Conservation (phyloP, 768 basidiomycete genomes). For the Phanerochaete sordida region DNA sequence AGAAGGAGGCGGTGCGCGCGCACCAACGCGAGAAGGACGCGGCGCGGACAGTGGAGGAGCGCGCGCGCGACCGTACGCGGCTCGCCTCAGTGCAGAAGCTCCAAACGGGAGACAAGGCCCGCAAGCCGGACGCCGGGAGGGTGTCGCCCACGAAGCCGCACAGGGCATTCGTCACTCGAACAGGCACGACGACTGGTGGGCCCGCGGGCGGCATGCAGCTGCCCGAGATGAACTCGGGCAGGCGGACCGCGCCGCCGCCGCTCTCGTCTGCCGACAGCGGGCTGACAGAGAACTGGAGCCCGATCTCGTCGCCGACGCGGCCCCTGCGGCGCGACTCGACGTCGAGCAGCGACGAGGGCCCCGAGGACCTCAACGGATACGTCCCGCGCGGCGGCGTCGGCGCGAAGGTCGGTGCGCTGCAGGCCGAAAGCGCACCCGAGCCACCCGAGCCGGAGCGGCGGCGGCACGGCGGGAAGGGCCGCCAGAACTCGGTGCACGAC, state of each 20-base stretch:
- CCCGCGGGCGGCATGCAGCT: conserved; percentile 7
- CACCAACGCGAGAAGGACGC: background rate
- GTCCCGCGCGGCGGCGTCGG: conserved; percentile 18
- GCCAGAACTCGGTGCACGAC: conserved; percentile 84
- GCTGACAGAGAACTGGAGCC: conserved; percentile 48
- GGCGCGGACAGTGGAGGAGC: background rate
- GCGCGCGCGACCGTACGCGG: background rate
- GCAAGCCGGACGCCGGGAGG: background rate
- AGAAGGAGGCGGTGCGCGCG: background rate
- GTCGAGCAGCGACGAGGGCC: conserved; percentile 55
- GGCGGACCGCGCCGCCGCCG: conserved; percentile 2
- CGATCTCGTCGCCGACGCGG: conserved; percentile 23
- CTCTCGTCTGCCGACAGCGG: conserved; percentile 21
- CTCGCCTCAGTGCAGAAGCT: background rate
- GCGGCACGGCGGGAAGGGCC: conserved; percentile 42
- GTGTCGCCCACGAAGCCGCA: conserved; percentile 6
- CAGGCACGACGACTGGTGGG: background rate
- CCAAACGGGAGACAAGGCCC: background rate
- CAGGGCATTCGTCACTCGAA: background rate
- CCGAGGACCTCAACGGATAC: conserved; percentile 41
- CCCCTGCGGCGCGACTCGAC: conserved; percentile 27
- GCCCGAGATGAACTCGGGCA: conserved; percentile 15
- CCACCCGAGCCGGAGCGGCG: conserved; percentile 9
- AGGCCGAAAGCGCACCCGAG: conserved; percentile 3
- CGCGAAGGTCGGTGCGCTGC: background rate